phyloP scores from a whole-genome alignment of 306 rosid genomes.

The Fragaria ananassa region DNA sequence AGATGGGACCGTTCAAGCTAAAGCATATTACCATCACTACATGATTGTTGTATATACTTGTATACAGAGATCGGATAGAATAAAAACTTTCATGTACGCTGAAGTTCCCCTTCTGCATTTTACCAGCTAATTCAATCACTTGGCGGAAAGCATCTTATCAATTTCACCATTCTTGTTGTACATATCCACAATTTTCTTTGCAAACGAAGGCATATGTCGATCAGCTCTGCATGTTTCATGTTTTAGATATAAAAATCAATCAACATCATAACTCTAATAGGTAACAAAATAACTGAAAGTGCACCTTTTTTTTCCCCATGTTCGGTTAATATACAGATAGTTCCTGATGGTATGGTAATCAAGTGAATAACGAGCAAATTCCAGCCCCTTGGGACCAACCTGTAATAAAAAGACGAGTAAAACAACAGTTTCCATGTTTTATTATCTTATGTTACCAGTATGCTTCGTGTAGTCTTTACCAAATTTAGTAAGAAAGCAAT shows the following conservation, averaged over 20 bases:
- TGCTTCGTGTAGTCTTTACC: constrained; percentile 42
- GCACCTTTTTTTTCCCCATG: constrained; percentile 95
- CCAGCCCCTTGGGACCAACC: constrained; percentile 94
- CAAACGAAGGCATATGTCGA: constrained; percentile 75
- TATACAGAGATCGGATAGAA: not conserved
- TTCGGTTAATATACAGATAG: constrained; percentile 64
- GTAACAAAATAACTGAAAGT: not conserved
- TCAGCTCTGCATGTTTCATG: constrained; percentile 67
- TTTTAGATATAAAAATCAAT: constrained; percentile 18
- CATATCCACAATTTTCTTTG: constrained; percentile 78
- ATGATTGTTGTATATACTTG: not conserved
- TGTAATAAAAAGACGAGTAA: constrained; percentile 32
- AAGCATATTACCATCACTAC: not conserved
- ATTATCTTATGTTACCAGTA: not conserved
- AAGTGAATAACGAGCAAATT: constrained; percentile 92
- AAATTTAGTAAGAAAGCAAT: constrained; percentile 81
- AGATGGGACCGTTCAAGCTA: not conserved
- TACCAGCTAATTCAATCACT: constrained; percentile 27
- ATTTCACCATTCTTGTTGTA: constrained; percentile 91
- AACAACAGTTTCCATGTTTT: constrained; percentile 1
- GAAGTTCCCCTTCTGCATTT: constrained; percentile 7
- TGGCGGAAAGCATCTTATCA: constrained; percentile 57
- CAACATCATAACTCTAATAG: constrained; percentile 2
- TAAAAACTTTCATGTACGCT: not conserved
- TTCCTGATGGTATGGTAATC: constrained; percentile 96